Conservation (phyloP, 192 early-diverging fungal genomes). For the Lobosporangium transversale region DNA sequence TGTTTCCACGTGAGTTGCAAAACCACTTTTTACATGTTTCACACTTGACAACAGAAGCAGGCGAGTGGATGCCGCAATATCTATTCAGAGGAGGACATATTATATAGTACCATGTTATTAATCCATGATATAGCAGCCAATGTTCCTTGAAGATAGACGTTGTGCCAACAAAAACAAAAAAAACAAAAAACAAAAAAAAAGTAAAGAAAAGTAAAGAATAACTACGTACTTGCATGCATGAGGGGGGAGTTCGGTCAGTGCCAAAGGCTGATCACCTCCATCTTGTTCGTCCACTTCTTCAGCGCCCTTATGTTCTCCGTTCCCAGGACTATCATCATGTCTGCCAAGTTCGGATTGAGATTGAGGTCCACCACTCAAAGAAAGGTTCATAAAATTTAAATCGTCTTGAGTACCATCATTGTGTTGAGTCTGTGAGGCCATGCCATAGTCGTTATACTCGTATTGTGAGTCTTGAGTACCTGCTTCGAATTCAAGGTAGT, state of each 20-base stretch:
- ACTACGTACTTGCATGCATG: slow-evolving; percentile 78
- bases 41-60: slow-evolving; percentile 91
- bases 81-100: too few relatives aligned
- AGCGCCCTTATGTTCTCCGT: slow-evolving; percentile 48
- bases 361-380: slow-evolving; percentile 43
- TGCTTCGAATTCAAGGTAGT: slow-evolving; percentile 65
- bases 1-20: slow-evolving; percentile 92
- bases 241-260: slow-evolving; percentile 69
- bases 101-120: neutral
- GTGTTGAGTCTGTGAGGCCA: slow-evolving; percentile 56
- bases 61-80: slow-evolving; percentile 94
- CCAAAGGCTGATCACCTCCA: slow-evolving; percentile 58
- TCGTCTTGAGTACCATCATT: slow-evolving; percentile 53
- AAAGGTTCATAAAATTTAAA: slow-evolving; percentile 58
- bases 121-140: neutral
- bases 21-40: slow-evolving; percentile 95
- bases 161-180: neutral
- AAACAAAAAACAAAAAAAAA: neutral
- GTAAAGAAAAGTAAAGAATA: slow-evolving; percentile 1
- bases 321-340: slow-evolving; percentile 4
- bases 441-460: slow-evolving; percentile 67
- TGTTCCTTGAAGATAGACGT: neutral
- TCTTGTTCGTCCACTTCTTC: slow-evolving; percentile 67
- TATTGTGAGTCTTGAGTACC: slow-evolving; percentile 75
- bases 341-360: slow-evolving; percentile 33